Evolutionary conservation across 2,329 filamentous ascomycete species (phyloP).

Genomic region (Neoscytalidium dimidiatum): DNA sequence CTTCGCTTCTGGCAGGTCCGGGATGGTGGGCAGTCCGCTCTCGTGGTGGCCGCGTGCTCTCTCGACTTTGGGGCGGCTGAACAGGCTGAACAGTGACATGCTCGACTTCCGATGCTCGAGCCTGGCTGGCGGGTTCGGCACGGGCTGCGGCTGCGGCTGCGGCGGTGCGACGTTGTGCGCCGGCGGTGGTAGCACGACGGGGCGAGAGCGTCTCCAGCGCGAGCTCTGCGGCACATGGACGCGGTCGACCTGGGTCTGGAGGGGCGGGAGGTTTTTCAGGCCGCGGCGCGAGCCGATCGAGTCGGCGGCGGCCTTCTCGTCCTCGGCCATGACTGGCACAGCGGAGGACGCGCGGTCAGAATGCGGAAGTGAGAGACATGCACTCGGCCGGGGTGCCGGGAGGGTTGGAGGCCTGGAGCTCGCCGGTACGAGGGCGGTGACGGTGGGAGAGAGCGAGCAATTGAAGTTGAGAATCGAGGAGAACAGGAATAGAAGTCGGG

Average conservation of each 20-base stretch:
- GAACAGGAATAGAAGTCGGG: constrained; percentile 4
- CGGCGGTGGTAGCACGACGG: constrained; percentile 29
- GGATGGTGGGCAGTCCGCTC: constrained; percentile 38
- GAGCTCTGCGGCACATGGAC: constrained; percentile 28
- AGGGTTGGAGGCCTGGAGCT: constrained; percentile 7
- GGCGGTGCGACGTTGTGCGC: constrained; percentile 7
- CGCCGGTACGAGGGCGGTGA: constrained; percentile 3
- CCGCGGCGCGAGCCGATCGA: constrained; percentile 24
- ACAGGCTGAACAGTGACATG: constrained; percentile 53
- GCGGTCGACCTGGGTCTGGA: constrained; percentile 20
- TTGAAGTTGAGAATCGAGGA: not conserved
- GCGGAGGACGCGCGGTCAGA: constrained; percentile 15
- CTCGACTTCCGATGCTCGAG: constrained; percentile 40
- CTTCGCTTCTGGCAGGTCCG: constrained; percentile 26
- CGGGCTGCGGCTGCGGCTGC: constrained; percentile 3
- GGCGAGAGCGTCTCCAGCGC: constrained; percentile 40
- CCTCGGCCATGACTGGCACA: constrained; percentile 28
- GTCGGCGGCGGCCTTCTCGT: constrained; percentile 25
- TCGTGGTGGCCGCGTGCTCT: constrained; percentile 49
- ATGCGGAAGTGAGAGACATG: not conserved
- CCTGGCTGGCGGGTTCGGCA: constrained; percentile 23
- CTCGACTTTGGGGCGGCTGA: constrained; percentile 53
- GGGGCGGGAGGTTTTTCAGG: constrained; percentile 27
- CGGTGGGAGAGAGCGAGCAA: not conserved
- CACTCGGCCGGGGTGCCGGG: not conserved